Evolutionary conservation across 2,329 filamentous ascomycete genomes (phyloP), one percentile per base, ranked within the genome.

Genomic region (Colletotrichum chrysophilum): DNA sequence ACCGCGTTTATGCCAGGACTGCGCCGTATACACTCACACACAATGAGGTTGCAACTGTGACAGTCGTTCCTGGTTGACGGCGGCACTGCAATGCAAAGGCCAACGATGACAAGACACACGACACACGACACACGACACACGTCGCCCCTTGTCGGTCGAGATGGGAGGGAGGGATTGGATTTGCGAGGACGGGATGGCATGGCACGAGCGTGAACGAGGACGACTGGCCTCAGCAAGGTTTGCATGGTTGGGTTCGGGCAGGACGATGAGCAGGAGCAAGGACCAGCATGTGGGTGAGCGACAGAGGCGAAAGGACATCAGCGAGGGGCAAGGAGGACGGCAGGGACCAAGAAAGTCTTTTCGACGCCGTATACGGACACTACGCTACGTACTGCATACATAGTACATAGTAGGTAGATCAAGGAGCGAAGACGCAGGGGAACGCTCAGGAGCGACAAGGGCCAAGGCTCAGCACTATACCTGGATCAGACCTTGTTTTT

Each of bases 381-480:
- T 36, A 36, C 34, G 34, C 34, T 36, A 36, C 34, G 34, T 36
- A 36, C 34, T 36, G 34, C 34, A 36, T 36, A 36, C 34, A 14
- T 34, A 34, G 32, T 34, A 34, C 32, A 7, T 36, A 16, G 14
- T 38, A 18, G 13, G 34, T 48, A 71, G 62, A 67, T 61, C 62
- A 68, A 30, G 71, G 56, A 69, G 38, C 21, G 36, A 34, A 32
- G 56, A 64, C 38, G 71, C 71, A 70, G 66, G 66, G 71, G 71
- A 13, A 43, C 30, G 30, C 66, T 70, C 66, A 32, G 30, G 36
- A 66, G 38, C 24, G 48, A n/a, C 32, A 58, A 43, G 38, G 36
- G 36, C 36, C 36, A 38, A 52, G 30, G 48, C 55, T n/a, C 28
- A 62, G 18, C 64, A 73, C 56, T 62, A 52, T 69, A 68, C 24